A percentile compares a stretch with the other conserved stretches of the same genome.
Conservation (phyloP, 345 rosid species). For the Microthlaspi erraticum region DNA sequence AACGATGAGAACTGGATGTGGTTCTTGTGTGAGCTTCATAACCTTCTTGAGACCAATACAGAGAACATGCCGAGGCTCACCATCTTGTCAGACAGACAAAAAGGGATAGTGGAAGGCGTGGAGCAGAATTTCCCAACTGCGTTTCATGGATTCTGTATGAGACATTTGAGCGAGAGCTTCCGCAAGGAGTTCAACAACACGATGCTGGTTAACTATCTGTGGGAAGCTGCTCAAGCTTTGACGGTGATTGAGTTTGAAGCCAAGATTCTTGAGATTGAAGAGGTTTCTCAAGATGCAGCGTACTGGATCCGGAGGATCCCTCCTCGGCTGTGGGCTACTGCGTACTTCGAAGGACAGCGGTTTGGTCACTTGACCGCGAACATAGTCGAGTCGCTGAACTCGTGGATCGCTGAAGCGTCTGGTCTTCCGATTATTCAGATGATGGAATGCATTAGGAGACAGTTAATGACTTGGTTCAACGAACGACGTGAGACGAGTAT, state of each 20-base stretch:
- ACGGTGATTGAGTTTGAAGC: conserved; percentile 92
- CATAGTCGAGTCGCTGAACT: conserved; percentile 77
- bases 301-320: conserved; percentile 94
- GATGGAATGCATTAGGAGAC: conserved; percentile 99
- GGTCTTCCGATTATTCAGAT: conserved; percentile 98
- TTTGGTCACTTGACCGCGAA: conserved; percentile 93
- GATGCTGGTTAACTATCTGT: conserved; percentile 80
- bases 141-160: conserved; percentile 97
- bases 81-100: conserved; percentile 89
- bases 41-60: conserved; percentile 83
- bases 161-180: conserved; percentile 92
- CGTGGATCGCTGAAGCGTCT: conserved; percentile 93
- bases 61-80: conserved; percentile 99
- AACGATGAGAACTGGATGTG: conserved; percentile 99
- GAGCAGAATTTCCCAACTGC: conserved; percentile 95
- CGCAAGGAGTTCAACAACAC: conserved; percentile 94
- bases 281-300: conserved; percentile 90
- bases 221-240: conserved; percentile 96
- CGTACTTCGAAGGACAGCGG: conserved; percentile 91
- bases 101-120: conserved; percentile 89
- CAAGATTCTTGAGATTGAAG: conserved; percentile 86
- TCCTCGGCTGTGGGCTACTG: conserved; percentile 95
- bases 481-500: conserved; percentile 90
- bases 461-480: conserved; percentile 98
- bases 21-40: conserved; percentile 96